These are phyloP conservation scores for Chaetomiaceae sp. DNA, from an alignment of 2,329 filamentous ascomycete genomes.

Conservation along the genomic window DNA sequence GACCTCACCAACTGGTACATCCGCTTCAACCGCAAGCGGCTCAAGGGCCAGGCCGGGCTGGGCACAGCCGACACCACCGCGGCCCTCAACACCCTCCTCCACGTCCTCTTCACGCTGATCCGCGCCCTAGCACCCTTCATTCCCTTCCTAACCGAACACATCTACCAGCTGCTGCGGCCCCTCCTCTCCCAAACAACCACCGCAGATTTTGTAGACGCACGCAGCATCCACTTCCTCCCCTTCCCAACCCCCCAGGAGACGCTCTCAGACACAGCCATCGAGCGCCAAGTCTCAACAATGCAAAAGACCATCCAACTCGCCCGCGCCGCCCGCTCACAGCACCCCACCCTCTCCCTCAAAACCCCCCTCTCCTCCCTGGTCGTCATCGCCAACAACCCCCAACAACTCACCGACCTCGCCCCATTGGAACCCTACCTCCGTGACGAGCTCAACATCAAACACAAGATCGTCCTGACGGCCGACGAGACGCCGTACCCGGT, in stretches of 20 bases:
- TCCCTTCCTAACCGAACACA: slow-evolving; percentile 90
- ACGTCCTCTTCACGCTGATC: slow-evolving; percentile 84
- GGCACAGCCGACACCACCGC: slow-evolving; percentile 64
- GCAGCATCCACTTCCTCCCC: slow-evolving; percentile 85
- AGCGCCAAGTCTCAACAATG: slow-evolving; percentile 84
- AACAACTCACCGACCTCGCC: slow-evolving; percentile 80
- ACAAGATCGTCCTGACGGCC: slow-evolving; percentile 37
- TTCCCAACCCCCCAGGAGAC: slow-evolving; percentile 86
- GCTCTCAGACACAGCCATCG: slow-evolving; percentile 79
- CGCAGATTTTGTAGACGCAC: slow-evolving; percentile 56
- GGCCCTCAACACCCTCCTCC: slow-evolving; percentile 87
- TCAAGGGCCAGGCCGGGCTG: slow-evolving; percentile 83
- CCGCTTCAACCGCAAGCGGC: slow-evolving; percentile 81
- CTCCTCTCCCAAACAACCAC: slow-evolving; percentile 71
- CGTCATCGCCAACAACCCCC: slow-evolving; percentile 72
- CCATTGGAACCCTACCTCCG: slow-evolving; percentile 47
- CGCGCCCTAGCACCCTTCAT: slow-evolving; percentile 88
- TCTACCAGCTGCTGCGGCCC: slow-evolving; percentile 67
- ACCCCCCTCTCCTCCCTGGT: slow-evolving; percentile 55
- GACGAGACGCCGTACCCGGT: slow-evolving; percentile 91
- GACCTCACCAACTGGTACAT: slow-evolving; percentile 99
- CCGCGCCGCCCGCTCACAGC: slow-evolving; percentile 79
- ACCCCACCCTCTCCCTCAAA: slow-evolving; percentile 85
- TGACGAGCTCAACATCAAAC: slow-evolving; percentile 3
- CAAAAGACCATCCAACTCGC: slow-evolving; percentile 91